These are phyloP conservation scores for Tolypocladium amazonense DNA, from an alignment of 2,329 filamentous ascomycete species.

Conservation along the genomic window DNA sequence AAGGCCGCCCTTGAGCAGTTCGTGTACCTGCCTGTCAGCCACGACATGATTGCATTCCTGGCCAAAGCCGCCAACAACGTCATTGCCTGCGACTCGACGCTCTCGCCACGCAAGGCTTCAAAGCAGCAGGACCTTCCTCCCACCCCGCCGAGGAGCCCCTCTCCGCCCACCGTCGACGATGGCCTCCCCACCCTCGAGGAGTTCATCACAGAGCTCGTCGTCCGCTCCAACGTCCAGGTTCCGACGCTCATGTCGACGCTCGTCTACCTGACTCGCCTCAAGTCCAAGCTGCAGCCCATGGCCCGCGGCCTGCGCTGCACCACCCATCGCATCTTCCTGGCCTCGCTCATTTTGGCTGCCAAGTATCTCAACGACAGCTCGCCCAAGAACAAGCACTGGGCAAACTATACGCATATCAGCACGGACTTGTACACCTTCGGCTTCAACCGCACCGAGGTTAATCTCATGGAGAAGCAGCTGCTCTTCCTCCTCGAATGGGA, in stretches of 20 bases:
- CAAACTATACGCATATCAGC: slow-evolving; percentile 75
- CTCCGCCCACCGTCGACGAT: slow-evolving; percentile 36
- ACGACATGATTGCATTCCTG: slow-evolving; percentile 69
- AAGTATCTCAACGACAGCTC: slow-evolving; percentile 99
- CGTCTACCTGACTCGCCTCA: slow-evolving; percentile 82
- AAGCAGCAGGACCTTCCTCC: slow-evolving; percentile 26
- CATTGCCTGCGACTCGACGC: slow-evolving; percentile 63
- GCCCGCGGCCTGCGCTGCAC: slow-evolving; percentile 96
- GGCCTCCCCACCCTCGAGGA: slow-evolving; percentile 70
- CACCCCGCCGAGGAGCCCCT: slow-evolving; percentile 40
- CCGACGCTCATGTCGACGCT: slow-evolving; percentile 95
- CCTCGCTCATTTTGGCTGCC: slow-evolving; percentile 71
- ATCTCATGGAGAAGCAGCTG: slow-evolving; percentile 98
- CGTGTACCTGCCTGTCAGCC: slow-evolving; percentile 64
- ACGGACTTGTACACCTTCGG: slow-evolving; percentile 60
- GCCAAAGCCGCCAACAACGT: slow-evolving; percentile 65
- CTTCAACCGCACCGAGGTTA: slow-evolving; percentile 91
- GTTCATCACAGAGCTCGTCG: slow-evolving; percentile 86
- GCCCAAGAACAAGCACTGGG: slow-evolving; percentile 99
- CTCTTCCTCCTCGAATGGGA: slow-evolving; percentile 94
- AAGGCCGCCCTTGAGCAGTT: slow-evolving; percentile 69
- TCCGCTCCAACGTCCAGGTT: slow-evolving; percentile 91
- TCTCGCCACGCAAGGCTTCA: slow-evolving; percentile 36
- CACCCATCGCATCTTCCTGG: slow-evolving; percentile 94
- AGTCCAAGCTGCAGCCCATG: slow-evolving; percentile 77